These are phyloP conservation scores for Picea sitchensis DNA, from an alignment of 75 land plant genomes.

Conservation along the genomic window DNA sequence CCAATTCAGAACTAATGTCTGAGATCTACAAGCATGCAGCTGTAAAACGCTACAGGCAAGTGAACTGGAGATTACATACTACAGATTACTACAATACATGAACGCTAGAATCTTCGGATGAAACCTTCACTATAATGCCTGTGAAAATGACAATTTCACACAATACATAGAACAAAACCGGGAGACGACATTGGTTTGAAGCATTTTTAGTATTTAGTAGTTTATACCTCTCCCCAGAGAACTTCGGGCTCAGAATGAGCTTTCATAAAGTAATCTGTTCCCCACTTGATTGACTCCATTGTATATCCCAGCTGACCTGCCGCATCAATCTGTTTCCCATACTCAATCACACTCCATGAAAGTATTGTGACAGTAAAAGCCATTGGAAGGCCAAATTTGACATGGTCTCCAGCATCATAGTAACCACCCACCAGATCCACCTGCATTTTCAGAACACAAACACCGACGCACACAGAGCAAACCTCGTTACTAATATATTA, in stretches of 20 bases:
- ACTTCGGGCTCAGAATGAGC: constrained; percentile 78
- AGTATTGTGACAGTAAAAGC: constrained; percentile 93
- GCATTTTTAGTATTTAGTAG: neutral
- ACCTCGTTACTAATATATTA: too few relatives aligned
- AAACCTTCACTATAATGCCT: neutral
- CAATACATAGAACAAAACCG: neutral
- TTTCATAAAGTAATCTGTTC: constrained; percentile 91
- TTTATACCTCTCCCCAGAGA: constrained; percentile 74
- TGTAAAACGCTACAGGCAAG: neutral
- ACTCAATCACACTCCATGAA: constrained; percentile 85
- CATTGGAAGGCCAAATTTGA: constrained; percentile 89
- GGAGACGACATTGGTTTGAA: neutral
- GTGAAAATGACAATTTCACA: neutral
- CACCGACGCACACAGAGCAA: too few relatives aligned
- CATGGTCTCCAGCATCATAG: constrained; percentile 94
- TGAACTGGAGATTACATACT: neutral
- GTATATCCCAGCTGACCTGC: constrained; percentile 67
- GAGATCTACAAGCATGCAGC: neutral
- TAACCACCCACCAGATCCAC: constrained; percentile 95
- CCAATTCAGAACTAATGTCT: neutral
- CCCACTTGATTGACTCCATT: constrained; percentile 86
- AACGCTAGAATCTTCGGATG: neutral
- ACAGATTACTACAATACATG: too few relatives aligned
- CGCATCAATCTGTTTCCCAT: constrained; percentile 37
- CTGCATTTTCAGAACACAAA: constrained; percentile 24